Conservation (phyloP, 192 early-diverging fungal species). For the Podila epicladia region DNA sequence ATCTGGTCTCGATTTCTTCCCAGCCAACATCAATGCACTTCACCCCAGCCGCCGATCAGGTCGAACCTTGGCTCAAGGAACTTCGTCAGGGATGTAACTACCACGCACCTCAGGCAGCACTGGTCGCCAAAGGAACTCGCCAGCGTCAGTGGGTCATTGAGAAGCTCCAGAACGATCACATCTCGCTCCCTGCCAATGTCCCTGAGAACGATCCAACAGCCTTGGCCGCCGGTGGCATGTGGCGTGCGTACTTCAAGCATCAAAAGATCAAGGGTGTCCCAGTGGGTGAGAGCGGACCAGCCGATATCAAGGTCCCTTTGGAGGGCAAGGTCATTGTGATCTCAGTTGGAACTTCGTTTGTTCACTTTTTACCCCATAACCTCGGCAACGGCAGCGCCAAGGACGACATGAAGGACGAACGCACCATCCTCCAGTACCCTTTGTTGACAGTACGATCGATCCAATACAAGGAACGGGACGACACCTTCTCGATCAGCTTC, state of each 20-base stretch:
- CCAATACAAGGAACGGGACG: conserved; percentile 42
- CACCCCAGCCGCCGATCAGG: conserved; percentile 35
- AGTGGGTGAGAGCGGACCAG: conserved; percentile 1
- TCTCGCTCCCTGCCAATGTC: conserved; percentile 37
- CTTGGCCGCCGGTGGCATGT: conserved; percentile 45
- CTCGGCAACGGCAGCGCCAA: conserved; percentile 44
- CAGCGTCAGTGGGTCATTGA: conserved; percentile 49
- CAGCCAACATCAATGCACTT: conserved; percentile 47
- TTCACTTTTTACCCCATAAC: conserved; percentile 41
- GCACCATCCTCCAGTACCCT: conserved; percentile 38
- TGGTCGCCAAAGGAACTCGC: conserved; percentile 37
- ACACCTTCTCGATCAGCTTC: conserved; percentile 32
- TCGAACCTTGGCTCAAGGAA: conserved; percentile 29
- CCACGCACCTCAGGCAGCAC: conserved; percentile 41
- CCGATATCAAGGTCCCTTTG: conserved; percentile 29
- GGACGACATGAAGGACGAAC: conserved; percentile 50
- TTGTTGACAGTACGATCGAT: conserved; percentile 34
- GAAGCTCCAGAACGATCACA: conserved; percentile 36
- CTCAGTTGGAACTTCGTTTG: conserved; percentile 19
- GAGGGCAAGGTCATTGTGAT: conserved; percentile 37
- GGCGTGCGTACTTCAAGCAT: conserved; percentile 36
- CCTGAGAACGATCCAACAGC: conserved; percentile 39
- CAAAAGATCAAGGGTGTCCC: conserved; percentile 46
- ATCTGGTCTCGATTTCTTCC: conserved; percentile 46
- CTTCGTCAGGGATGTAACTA: conserved; percentile 47